Evolutionary conservation across 495 filamentous ascomycete genomes (phyloP), one percentile per base, ranked within the genome.

Genomic region (Neurospora cerealis): DNA sequence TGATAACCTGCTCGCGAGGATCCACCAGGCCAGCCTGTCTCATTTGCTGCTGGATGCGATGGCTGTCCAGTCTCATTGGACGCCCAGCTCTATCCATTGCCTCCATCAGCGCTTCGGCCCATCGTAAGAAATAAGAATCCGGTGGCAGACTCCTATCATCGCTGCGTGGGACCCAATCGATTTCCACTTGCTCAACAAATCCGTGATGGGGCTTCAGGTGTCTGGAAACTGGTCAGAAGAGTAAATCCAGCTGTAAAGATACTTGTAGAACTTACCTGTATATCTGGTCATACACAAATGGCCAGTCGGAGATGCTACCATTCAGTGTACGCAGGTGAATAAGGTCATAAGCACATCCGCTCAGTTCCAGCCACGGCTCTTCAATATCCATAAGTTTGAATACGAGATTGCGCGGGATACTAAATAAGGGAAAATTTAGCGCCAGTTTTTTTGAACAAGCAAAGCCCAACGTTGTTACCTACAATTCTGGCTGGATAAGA

Each of bases 141-240:
- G 78, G 73, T 48, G 88, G 81, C 78, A 89, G 73, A 8, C 80
- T 79, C 78, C 88, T 86, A 76, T 94, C 91, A 72, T 95, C 92
- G 74, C 89, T 92, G 36, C 89, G 91, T n/a, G 93, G 93, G 34
- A 87, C 83, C 69, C 92, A 89, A 80, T 98, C 94, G 40, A 98
- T 92, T 79, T 98, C 95, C n/a, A 97, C 89, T 72, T 97, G 94
- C 81, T 98, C 95, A 69, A 97, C 85, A 81, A 88, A 90, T 13
- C 93, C 94, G 72, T 80, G 83, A 5, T 91, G 90, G 11, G 95
- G 93, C 74, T 88, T 91, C n/a, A 97, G 87, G 76, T 97, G 94
- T 48, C 90, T 90, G 69, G 34, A 36, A 41, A 70, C 46, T 17
- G 11, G 69, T 80, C 46, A 80, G 75, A 37, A 70, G 73, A 37